Evolutionary conservation across 2,329 filamentous ascomycete genomes (phyloP).

Genomic region (Pezicula carpinea): DNA sequence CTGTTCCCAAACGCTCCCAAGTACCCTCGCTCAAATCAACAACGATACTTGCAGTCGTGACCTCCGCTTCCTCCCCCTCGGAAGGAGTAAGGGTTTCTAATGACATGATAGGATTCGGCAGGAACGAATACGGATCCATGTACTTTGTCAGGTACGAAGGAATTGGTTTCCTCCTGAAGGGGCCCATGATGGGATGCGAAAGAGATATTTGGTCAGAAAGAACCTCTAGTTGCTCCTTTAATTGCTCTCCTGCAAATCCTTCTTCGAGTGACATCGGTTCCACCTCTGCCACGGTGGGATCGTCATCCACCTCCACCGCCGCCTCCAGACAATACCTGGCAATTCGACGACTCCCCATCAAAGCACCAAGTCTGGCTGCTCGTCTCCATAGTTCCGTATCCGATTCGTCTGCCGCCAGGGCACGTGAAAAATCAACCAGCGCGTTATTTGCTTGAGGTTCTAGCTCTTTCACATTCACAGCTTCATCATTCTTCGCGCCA

Average conservation of each 20-base stretch:
- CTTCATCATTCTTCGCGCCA: slow-evolving; percentile 18
- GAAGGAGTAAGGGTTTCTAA: neutral
- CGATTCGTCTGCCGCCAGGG: slow-evolving; percentile 60
- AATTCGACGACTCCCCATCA: slow-evolving; percentile 51
- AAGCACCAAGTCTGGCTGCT: slow-evolving; percentile 52
- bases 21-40: neutral
- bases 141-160: slow-evolving; percentile 46
- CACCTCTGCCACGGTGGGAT: slow-evolving; percentile 57
- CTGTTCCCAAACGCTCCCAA: neutral
- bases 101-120: slow-evolving; percentile 46
- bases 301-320: slow-evolving; percentile 63
- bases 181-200: slow-evolving; percentile 56
- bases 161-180: slow-evolving; percentile 49
- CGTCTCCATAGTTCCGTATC: slow-evolving; percentile 63
- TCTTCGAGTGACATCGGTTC: slow-evolving; percentile 60
- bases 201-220: slow-evolving; percentile 52
- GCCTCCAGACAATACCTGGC: slow-evolving; percentile 61
- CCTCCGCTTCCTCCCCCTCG: slow-evolving; percentile 7
- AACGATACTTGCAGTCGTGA: slow-evolving; percentile 4
- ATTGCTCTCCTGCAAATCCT: slow-evolving; percentile 56
- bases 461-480: slow-evolving; percentile 33
- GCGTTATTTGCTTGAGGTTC: slow-evolving; percentile 34
- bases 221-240: slow-evolving; percentile 50
- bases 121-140: slow-evolving; percentile 58
- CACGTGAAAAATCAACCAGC: slow-evolving; percentile 51